phyloP scores from a whole-genome alignment of 805 yeast genomes.

The Yarrowia keelungensis region DNA sequence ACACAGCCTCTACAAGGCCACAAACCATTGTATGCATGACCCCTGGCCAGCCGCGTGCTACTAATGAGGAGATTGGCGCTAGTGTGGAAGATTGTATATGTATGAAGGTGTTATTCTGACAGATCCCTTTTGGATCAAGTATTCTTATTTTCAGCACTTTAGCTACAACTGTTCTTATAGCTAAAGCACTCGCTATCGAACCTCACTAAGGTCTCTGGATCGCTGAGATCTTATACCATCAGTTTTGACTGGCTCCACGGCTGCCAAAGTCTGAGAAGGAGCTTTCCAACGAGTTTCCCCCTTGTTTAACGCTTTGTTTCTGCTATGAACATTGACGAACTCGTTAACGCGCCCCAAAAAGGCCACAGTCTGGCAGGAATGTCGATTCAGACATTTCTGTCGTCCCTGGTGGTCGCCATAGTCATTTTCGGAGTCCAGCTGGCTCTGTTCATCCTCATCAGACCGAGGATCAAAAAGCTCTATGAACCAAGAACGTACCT shows the following conservation, averaged over 20 bases:
- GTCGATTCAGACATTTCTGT: constrained; percentile 61
- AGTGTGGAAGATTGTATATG: background rate
- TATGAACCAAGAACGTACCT: constrained; percentile 64
- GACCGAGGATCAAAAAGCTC: constrained; percentile 51
- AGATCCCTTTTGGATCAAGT: too few relatives aligned
- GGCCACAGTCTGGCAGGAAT: constrained; percentile 36
- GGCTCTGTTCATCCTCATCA: constrained; percentile 51
- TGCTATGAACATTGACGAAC: constrained; percentile 15
- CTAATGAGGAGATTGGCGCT: constrained; percentile 5
- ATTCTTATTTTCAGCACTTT: too few relatives aligned
- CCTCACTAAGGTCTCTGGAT: too few relatives aligned
- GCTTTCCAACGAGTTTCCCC: too few relatives aligned
- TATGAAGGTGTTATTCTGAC: too few relatives aligned
- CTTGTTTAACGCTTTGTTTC: background rate
- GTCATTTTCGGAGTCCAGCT: constrained; percentile 61
- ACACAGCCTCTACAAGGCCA: constrained; percentile 9
- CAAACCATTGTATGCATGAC: constrained; percentile 13
- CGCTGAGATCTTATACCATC: too few relatives aligned
- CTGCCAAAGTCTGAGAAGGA: too few relatives aligned
- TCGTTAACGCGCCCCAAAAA: constrained; percentile 16
- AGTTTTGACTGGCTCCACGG: too few relatives aligned
- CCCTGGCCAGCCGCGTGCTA: constrained; percentile 24
- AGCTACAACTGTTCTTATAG: too few relatives aligned
- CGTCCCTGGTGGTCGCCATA: constrained; percentile 62
- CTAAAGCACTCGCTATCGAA: too few relatives aligned